Evolutionary conservation across 371 early-diverging fungal species (phyloP).

Genomic region (Coemansia sp.): DNA sequence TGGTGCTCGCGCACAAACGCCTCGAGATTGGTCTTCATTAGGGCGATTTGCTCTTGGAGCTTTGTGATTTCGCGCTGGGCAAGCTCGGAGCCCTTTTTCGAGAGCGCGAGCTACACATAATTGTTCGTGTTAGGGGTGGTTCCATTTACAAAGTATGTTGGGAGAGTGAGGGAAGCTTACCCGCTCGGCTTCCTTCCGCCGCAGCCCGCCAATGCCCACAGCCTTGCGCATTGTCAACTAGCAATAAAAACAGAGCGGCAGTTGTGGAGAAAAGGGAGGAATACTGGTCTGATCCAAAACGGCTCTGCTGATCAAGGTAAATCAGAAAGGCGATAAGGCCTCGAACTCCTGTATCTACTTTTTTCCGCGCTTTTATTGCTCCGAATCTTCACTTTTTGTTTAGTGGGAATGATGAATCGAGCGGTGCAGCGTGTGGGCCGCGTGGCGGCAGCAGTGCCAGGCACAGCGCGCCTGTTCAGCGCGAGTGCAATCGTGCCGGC

Average conservation of each 20-base stretch:
- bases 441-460: background rate
- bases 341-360: too few species aligned
- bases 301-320: background rate
- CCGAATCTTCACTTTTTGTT: background rate
- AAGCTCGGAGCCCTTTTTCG: constrained; percentile 38
- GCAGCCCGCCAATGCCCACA: constrained; percentile 57
- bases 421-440: background rate
- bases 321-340: too few species aligned
- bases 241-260: background rate
- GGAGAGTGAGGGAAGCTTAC: constrained; percentile 14
- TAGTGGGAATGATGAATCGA: constrained; percentile 17
- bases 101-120: constrained; percentile 9
- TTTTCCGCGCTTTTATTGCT: too few species aligned
- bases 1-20: constrained; percentile 83
- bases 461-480: background rate
- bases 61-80: constrained; percentile 43
- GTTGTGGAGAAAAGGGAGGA: background rate
- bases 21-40: constrained; percentile 79
- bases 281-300: background rate
- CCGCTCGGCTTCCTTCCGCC: constrained; percentile 50
- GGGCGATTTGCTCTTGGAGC: constrained; percentile 73
- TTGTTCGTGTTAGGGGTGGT: too few species aligned
- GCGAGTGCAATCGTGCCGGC: background rate
- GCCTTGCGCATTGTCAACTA: constrained; percentile 39
- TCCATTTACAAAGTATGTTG: too few species aligned